These are phyloP conservation scores for Arabis alpina DNA, from an alignment of 345 rosid genomes.

Conservation along the genomic window DNA sequence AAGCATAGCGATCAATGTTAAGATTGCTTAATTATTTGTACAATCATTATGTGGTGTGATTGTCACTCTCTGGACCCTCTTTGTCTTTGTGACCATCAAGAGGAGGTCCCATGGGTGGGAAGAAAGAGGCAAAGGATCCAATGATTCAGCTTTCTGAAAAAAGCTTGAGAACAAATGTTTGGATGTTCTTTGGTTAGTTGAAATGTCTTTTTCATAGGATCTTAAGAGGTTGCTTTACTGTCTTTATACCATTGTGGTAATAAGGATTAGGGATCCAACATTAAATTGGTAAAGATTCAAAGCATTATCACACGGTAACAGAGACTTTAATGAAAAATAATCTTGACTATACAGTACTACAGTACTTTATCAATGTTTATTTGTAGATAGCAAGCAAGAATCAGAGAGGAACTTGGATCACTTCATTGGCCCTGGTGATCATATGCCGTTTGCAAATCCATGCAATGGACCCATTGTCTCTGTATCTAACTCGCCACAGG, in stretches of 20 bases:
- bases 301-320: slow-evolving; percentile 19
- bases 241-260: slow-evolving; percentile 20
- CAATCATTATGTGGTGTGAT: slow-evolving; percentile 31
- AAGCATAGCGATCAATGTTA: slow-evolving; percentile 43
- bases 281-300: slow-evolving; percentile 19
- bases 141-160: slow-evolving; percentile 46
- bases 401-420: slow-evolving; percentile 67
- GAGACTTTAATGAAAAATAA: slow-evolving; percentile 23
- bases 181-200: slow-evolving; percentile 42
- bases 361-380: slow-evolving; percentile 6
- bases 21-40: slow-evolving; percentile 37
- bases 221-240: slow-evolving; percentile 30
- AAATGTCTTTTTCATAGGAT: slow-evolving; percentile 40
- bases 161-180: slow-evolving; percentile 30
- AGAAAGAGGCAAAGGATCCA: slow-evolving; percentile 29
- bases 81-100: slow-evolving; percentile 24
- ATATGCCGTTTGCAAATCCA: slow-evolving; percentile 93
- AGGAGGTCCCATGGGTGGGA: slow-evolving; percentile 36
- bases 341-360: slow-evolving; percentile 29
- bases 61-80: slow-evolving; percentile 38
- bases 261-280: slow-evolving; percentile 14
- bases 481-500: slow-evolving; percentile 85
- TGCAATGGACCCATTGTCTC: slow-evolving; percentile 79
- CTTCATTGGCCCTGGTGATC: slow-evolving; percentile 68
- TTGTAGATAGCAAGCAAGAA: slow-evolving; percentile 30